phyloP scores from a whole-genome alignment of 2,329 filamentous ascomycete genomes.

The Aspergillus jensenii region DNA sequence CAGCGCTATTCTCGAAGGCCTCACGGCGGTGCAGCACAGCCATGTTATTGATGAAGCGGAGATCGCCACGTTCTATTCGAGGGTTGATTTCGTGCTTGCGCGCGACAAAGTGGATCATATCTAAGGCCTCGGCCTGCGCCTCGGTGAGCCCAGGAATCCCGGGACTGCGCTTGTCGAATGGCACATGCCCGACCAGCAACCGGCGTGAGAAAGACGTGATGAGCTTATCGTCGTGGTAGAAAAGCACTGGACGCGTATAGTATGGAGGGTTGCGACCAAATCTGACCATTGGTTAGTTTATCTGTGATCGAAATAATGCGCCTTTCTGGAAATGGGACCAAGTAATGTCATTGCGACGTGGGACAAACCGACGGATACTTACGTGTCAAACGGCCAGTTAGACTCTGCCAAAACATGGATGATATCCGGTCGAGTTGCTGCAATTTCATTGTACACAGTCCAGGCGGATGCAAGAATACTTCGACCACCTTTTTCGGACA shows the following conservation, averaged over 20 bases:
- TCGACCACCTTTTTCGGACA: constrained; percentile 12
- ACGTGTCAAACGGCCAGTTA: constrained; percentile 15
- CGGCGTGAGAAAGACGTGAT: constrained; percentile 13
- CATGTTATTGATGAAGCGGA: constrained; percentile 16
- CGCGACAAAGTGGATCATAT: constrained; percentile 10
- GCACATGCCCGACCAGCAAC: constrained; percentile 11
- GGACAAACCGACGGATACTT: not conserved
- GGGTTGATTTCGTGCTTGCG: constrained; percentile 13
- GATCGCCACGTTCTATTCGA: constrained; percentile 12
- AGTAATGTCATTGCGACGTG: not conserved
- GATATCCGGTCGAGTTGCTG: constrained; percentile 12
- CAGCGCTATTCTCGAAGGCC: constrained; percentile 11
- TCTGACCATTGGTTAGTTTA: constrained; percentile 1
- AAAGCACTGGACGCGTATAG: constrained; percentile 12
- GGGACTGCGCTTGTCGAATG: constrained; percentile 9
- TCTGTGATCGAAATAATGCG: not conserved
- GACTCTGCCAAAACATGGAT: constrained; percentile 8
- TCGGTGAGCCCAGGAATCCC: constrained; percentile 13
- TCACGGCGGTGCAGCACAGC: constrained; percentile 12
- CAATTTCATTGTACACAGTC: constrained; percentile 15
- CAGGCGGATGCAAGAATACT: constrained; percentile 13
- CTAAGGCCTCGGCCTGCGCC: constrained; percentile 11
- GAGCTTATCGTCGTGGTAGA: constrained; percentile 10
- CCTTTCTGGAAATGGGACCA: not conserved
- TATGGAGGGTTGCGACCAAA: constrained; percentile 11